These are phyloP conservation scores for Thermothelomyces thermophilus DNA, from an alignment of 2,329 filamentous ascomycete species.

Conservation along the genomic window DNA sequence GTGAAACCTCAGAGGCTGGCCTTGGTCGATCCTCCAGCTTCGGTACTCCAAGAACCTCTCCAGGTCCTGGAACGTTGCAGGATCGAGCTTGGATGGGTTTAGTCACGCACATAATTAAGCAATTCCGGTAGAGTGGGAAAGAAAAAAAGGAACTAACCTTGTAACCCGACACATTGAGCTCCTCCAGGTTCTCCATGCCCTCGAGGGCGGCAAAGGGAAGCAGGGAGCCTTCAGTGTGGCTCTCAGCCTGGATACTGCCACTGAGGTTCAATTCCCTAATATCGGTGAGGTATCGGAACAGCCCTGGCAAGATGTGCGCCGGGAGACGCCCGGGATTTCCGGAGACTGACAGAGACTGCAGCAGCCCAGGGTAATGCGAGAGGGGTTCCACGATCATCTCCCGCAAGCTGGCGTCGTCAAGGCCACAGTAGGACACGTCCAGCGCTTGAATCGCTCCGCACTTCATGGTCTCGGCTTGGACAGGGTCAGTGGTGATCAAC, in stretches of 20 bases:
- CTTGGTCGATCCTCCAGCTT: constrained; percentile 10
- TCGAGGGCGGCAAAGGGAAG: constrained; percentile 40
- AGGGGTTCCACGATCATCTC: constrained; percentile 42
- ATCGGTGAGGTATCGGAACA: constrained; percentile 38
- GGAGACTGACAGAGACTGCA: constrained; percentile 47
- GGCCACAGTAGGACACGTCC: constrained; percentile 45
- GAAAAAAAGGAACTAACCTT: constrained; percentile 32
- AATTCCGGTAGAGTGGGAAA: not conserved
- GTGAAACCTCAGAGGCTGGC: constrained; percentile 34
- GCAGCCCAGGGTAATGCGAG: constrained; percentile 37
- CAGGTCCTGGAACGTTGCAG: constrained; percentile 41
- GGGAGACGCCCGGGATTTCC: constrained; percentile 47
- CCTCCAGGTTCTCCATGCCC: constrained; percentile 42
- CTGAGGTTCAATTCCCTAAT: constrained; percentile 45
- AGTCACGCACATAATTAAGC: too few relatives aligned
- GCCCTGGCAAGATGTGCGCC: constrained; percentile 39
- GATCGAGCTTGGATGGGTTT: constrained; percentile 38
- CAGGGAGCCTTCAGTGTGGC: constrained; percentile 39
- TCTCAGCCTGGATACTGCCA: constrained; percentile 44
- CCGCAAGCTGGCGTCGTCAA: constrained; percentile 43
- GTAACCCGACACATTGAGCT: constrained; percentile 49
- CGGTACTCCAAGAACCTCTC: constrained; percentile 37
- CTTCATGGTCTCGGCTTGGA: constrained; percentile 27
- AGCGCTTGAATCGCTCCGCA: constrained; percentile 37
- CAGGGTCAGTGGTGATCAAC: constrained; percentile 17